Evolutionary conservation across 1,284 basidiomycete species (phyloP).

Genomic region (Cutaneotrichosporon sp.): DNA sequence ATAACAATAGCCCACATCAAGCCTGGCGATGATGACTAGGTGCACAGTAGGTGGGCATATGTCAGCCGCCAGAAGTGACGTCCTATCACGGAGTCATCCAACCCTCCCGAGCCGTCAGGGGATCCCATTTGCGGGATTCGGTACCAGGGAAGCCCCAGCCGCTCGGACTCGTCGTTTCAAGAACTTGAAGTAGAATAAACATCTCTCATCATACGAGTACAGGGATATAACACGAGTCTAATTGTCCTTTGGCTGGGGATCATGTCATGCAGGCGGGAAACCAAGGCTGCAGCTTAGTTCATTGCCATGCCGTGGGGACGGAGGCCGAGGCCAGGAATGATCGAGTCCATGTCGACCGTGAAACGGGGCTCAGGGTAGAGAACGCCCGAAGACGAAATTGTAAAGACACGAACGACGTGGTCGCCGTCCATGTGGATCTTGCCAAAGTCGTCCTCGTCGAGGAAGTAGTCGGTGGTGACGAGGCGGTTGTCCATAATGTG

Average conservation of each 20-base stretch:
- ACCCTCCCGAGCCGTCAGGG: too few relatives aligned
- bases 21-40: background rate
- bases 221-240: background rate
- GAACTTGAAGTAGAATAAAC: background rate
- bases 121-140: too few relatives aligned
- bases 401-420: conserved; percentile 20
- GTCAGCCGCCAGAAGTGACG: too few relatives aligned
- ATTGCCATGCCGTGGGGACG: conserved; percentile 21
- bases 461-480: conserved; percentile 23
- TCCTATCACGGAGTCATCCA: too few relatives aligned
- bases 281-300: conserved; percentile 4
- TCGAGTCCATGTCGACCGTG: conserved; percentile 15
- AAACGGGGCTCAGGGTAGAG: conserved; percentile 17
- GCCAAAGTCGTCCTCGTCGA: conserved; percentile 24
- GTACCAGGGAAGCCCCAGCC: too few relatives aligned
- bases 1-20: background rate
- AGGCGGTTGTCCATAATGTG: conserved; percentile 22
- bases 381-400: conserved; percentile 14
- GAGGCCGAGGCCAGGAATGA: conserved; percentile 17
- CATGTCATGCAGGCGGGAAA: background rate
- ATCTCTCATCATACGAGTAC: conserved; percentile 1
- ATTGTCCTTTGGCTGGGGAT: background rate
- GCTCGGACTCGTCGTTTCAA: background rate
- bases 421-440: conserved; percentile 25
- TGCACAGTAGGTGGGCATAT: too few relatives aligned